phyloP scores from a whole-genome alignment of 129 eudicot genomes.

The Pittosporum tobira region DNA sequence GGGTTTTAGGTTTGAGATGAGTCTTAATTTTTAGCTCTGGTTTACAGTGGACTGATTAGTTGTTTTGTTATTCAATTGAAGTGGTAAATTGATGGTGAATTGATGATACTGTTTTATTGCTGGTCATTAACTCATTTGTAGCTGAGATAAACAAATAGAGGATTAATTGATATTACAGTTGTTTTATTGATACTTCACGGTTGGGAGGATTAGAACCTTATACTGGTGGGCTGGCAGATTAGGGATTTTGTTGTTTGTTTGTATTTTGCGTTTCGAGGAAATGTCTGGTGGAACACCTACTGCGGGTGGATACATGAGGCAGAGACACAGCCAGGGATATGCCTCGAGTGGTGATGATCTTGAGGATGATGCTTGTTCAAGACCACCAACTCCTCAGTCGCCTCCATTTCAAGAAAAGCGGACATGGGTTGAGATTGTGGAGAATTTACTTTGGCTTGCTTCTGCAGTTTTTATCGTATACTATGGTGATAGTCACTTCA shows the following conservation, averaged over 20 bases:
- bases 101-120: slow-evolving; percentile 26
- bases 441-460: slow-evolving; percentile 83
- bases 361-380: slow-evolving; percentile 91
- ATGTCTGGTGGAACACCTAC: slow-evolving; percentile 91
- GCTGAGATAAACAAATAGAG: slow-evolving; percentile 19
- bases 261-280: neutral
- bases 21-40: neutral
- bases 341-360: slow-evolving; percentile 86
- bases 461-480: slow-evolving; percentile 59
- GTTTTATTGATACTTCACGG: neutral
- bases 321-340: slow-evolving; percentile 82
- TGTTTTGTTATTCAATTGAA: neutral
- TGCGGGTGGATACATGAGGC: slow-evolving; percentile 69
- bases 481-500: slow-evolving; percentile 68
- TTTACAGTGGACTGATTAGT: neutral
- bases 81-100: neutral
- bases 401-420: slow-evolving; percentile 34
- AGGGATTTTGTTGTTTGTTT: neutral
- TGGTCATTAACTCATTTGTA: slow-evolving; percentile 2
- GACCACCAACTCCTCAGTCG: slow-evolving; percentile 25
- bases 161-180: neutral
- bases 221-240: neutral
- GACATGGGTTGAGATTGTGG: slow-evolving; percentile 64
- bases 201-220: slow-evolving; percentile 55
- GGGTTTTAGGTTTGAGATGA: slow-evolving; percentile 11